These are phyloP conservation scores for Omphalotus guepiniiformis DNA, from an alignment of 768 basidiomycete species.

Conservation along the genomic window DNA sequence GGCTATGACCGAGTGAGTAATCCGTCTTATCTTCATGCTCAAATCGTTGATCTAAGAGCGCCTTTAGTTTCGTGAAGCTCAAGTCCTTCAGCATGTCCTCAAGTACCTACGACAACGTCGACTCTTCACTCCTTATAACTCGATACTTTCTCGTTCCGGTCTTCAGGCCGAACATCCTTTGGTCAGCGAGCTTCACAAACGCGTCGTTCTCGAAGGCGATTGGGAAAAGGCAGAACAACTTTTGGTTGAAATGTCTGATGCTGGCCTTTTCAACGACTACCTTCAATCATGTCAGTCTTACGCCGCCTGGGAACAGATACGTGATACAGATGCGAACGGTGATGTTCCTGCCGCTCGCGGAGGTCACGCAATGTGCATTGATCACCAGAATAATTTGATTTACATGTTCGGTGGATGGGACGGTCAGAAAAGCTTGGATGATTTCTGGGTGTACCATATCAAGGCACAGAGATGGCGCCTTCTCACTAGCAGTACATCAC, in stretches of 20 bases:
- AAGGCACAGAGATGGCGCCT: slow-evolving; percentile 56
- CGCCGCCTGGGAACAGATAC: slow-evolving; percentile 57
- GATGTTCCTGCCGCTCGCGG: slow-evolving; percentile 66
- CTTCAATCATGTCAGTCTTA: slow-evolving; percentile 54
- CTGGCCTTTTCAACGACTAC: slow-evolving; percentile 60
- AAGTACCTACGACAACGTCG: slow-evolving; percentile 78
- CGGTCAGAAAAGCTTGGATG: slow-evolving; percentile 65
- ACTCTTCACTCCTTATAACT: slow-evolving; percentile 59
- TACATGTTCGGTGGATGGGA: slow-evolving; percentile 83
- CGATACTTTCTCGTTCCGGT: slow-evolving; percentile 51
- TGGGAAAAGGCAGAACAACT: slow-evolving; percentile 56
- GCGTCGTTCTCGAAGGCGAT: slow-evolving; percentile 62
- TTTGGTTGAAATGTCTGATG: slow-evolving; percentile 43
- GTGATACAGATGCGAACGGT: slow-evolving; percentile 58
- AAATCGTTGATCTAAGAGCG: neutral
- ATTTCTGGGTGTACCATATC: slow-evolving; percentile 75
- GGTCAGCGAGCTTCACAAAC: slow-evolving; percentile 58
- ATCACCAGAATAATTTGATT: slow-evolving; percentile 53
- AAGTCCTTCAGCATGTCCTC: slow-evolving; percentile 61
- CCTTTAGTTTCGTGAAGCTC: slow-evolving; percentile 59
- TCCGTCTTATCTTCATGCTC: neutral
- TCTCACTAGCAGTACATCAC: slow-evolving; percentile 50
- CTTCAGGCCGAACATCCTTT: slow-evolving; percentile 67
- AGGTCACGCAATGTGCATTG: slow-evolving; percentile 82
- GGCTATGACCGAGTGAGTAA: slow-evolving; percentile 60